phyloP scores from a whole-genome alignment of 257 asterid species.

The Hygrophila difformis region DNA sequence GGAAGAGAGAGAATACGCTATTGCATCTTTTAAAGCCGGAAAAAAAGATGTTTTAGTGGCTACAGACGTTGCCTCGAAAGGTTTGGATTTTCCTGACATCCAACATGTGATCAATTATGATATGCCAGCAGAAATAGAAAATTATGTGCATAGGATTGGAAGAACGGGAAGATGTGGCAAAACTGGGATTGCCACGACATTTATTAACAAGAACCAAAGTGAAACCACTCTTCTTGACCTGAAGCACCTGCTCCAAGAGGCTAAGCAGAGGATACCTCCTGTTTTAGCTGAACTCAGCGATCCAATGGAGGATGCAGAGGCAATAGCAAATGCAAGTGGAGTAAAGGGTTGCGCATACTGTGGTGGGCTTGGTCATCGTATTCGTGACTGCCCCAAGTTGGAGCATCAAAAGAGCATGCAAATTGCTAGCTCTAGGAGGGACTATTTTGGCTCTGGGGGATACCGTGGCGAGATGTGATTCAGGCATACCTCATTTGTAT shows the following conservation, averaged over 20 bases:
- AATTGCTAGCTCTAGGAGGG: slow-evolving; percentile 69
- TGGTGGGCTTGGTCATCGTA: slow-evolving; percentile 83
- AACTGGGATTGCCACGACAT: slow-evolving; percentile 78
- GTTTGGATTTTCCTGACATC: slow-evolving; percentile 77
- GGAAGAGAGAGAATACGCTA: slow-evolving; percentile 76
- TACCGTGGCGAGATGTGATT: slow-evolving; percentile 74
- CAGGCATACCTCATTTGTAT: no score
- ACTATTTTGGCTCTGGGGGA: slow-evolving; percentile 69
- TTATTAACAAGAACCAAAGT: slow-evolving; percentile 72
- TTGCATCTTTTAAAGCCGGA: slow-evolving; percentile 67
- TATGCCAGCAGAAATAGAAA: slow-evolving; percentile 88
- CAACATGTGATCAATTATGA: slow-evolving; percentile 80
- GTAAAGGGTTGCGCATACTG: slow-evolving; percentile 74
- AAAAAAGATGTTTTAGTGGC: slow-evolving; percentile 81
- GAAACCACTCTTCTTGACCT: slow-evolving; percentile 70
- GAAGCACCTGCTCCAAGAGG: slow-evolving; percentile 78
- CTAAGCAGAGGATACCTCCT: slow-evolving; percentile 78
- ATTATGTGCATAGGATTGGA: slow-evolving; percentile 78
- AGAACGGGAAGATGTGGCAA: slow-evolving; percentile 81
- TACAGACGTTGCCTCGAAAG: slow-evolving; percentile 83
- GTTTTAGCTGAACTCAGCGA: slow-evolving; percentile 69
- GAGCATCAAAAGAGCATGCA: slow-evolving; percentile 76
- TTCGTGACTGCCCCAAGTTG: slow-evolving; percentile 70
- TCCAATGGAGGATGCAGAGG: slow-evolving; percentile 76
- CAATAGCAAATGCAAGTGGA: slow-evolving; percentile 67